These are phyloP conservation scores for Penicillium italicum DNA, from an alignment of 2,329 filamentous ascomycete genomes.

Conservation along the genomic window DNA sequence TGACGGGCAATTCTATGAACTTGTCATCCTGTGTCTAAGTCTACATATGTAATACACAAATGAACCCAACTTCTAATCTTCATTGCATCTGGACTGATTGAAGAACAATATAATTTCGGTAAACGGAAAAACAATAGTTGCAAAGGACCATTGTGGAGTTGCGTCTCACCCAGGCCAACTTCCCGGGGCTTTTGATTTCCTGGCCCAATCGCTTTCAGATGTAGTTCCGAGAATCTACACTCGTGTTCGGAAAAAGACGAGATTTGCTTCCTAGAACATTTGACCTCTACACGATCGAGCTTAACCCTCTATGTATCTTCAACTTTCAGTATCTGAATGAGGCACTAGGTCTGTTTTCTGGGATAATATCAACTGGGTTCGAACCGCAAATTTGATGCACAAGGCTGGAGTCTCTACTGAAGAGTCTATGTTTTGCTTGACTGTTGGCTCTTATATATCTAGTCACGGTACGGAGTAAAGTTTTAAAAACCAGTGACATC, in stretches of 20 bases:
- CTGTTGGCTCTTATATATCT: neutral
- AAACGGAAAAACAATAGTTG: too few species aligned
- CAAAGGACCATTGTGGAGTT: neutral
- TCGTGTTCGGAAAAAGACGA: too few species aligned
- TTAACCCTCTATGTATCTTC: neutral
- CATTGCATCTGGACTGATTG: neutral
- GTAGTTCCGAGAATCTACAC: neutral
- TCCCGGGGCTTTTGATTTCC: neutral
- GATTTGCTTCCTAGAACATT: neutral
- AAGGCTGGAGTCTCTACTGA: neutral
- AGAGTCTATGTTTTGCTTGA: neutral
- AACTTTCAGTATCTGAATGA: too few species aligned
- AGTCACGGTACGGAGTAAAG: neutral
- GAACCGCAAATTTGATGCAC: neutral
- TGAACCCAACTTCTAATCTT: neutral
- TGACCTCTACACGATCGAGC: too few species aligned
- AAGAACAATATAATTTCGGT: neutral
- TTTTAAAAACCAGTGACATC: neutral
- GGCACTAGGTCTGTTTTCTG: neutral
- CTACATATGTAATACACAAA: neutral
- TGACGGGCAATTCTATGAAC: slow-evolving; percentile 4
- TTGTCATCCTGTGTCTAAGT: slow-evolving; percentile 4
- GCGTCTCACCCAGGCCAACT: neutral
- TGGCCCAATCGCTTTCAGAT: neutral
- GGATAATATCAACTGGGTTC: neutral